phyloP scores from a whole-genome alignment of 768 basidiomycete genomes.

The Trichaptum fuscoviolaceum region DNA sequence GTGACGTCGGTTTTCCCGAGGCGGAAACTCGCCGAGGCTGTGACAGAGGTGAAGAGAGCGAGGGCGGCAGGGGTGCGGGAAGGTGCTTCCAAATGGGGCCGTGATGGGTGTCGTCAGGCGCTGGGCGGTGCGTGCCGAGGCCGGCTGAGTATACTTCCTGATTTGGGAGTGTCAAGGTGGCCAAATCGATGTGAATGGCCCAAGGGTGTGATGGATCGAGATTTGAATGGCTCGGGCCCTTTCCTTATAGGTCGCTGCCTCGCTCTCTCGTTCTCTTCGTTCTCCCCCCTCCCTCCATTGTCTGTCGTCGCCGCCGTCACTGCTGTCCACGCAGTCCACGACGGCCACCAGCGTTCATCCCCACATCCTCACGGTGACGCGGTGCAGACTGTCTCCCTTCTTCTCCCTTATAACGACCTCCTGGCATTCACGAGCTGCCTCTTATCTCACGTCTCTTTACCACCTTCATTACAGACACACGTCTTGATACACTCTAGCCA shows the following conservation, averaged over 20 bases:
- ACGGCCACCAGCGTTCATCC: neutral
- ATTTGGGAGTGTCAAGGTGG: neutral
- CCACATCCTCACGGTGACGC: neutral
- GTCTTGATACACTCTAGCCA: conserved; percentile 6
- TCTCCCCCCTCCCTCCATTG: conserved; percentile 22
- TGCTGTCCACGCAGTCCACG: conserved; percentile 10
- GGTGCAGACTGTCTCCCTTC: neutral
- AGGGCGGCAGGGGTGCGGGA: neutral
- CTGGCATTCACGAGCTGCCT: conserved; percentile 3
- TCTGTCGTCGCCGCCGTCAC: conserved; percentile 19
- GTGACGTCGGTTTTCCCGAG: neutral
- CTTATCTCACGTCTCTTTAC: conserved; percentile 22
- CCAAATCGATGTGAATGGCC: neutral
- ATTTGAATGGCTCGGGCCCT: neutral
- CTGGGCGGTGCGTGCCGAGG: conserved; percentile 7
- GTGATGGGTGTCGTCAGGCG: conserved; percentile 4
- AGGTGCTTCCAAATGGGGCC: neutral
- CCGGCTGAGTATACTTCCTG: conserved; percentile 1
- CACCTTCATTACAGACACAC: conserved; percentile 36
- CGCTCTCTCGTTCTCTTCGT: conserved; percentile 26
- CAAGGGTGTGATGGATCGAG: neutral
- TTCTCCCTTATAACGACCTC: neutral
- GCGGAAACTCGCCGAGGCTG: neutral
- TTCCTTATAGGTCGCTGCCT: conserved; percentile 14
- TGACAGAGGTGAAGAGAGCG: neutral